Conservation (phyloP, 257 asterid genomes). For the Schizonepeta tenuifolia region DNA sequence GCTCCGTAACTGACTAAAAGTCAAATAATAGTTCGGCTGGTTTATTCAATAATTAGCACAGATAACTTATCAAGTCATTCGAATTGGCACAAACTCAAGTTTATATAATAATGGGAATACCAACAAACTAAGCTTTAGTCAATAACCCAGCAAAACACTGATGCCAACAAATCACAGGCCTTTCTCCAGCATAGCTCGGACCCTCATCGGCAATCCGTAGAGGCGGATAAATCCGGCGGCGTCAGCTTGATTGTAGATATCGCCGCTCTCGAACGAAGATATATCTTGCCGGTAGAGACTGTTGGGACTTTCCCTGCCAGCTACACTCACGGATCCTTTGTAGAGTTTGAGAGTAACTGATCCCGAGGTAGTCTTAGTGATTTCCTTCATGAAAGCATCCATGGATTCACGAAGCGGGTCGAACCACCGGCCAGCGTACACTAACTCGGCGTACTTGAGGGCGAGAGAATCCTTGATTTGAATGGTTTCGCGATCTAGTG, state of each 20-base stretch:
- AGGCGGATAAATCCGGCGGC: slow-evolving; percentile 93
- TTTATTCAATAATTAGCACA: no score
- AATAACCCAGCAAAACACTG: background rate
- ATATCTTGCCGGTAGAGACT: slow-evolving; percentile 86
- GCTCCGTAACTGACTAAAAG: no score
- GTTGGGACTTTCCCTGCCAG: slow-evolving; percentile 73
- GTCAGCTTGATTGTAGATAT: slow-evolving; percentile 87
- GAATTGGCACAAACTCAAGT: no score
- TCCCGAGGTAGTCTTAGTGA: slow-evolving; percentile 77
- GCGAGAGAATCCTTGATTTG: slow-evolving; percentile 84
- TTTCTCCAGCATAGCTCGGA: slow-evolving; percentile 60
- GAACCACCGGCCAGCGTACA: slow-evolving; percentile 90
- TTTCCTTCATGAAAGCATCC: slow-evolving; percentile 94
- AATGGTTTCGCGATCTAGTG: slow-evolving; percentile 89
- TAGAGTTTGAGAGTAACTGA: slow-evolving; percentile 83
- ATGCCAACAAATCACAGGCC: slow-evolving; percentile 50
- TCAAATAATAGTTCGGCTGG: no score
- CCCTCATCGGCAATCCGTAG: slow-evolving; percentile 89
- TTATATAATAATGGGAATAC: no score
- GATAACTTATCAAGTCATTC: no score
- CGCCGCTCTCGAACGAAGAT: slow-evolving; percentile 91
- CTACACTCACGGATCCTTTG: slow-evolving; percentile 73
- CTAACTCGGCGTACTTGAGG: slow-evolving; percentile 87
- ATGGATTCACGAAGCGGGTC: slow-evolving; percentile 91
- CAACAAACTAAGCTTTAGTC: background rate